Conservation (phyloP, 2,329 filamentous ascomycete species). For the Aureobasidium mangrovei region DNA sequence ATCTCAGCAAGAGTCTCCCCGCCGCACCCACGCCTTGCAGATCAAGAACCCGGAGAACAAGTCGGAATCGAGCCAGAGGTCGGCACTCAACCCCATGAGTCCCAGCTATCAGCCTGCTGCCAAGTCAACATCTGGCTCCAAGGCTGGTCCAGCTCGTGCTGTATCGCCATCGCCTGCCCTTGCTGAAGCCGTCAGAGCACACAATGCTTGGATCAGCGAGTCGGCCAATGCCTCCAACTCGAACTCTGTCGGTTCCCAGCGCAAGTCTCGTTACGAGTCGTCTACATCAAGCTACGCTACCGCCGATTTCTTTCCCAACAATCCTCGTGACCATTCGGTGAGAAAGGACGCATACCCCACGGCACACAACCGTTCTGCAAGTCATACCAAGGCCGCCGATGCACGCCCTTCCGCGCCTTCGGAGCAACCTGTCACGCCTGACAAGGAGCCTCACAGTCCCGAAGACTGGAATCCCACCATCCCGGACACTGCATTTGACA, state of each 20-base stretch:
- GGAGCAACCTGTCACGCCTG: conserved; percentile 17
- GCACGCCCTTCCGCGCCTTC: background rate
- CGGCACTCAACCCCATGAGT: conserved; percentile 31
- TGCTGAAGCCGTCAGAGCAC: conserved; percentile 13
- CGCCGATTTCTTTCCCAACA: conserved; percentile 32
- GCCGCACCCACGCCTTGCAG: conserved; percentile 25
- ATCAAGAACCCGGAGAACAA: conserved; percentile 27
- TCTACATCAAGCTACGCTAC: conserved; percentile 31
- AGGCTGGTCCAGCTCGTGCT: background rate
- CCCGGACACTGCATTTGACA: conserved; percentile 15
- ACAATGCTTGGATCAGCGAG: conserved; percentile 14
- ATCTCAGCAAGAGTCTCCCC: conserved; percentile 16
- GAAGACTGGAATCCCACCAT: conserved; percentile 19
- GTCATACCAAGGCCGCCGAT: conserved; percentile 1
- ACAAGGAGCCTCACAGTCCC: conserved; percentile 18
- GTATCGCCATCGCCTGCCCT: conserved; percentile 12
- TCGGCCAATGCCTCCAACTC: conserved; percentile 3
- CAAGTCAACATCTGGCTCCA: conserved; percentile 12
- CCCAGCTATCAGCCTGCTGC: conserved; percentile 29
- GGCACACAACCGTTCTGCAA: background rate
- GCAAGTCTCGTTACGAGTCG: conserved; percentile 18
- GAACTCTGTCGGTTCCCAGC: conserved; percentile 9
- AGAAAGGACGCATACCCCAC: conserved; percentile 24
- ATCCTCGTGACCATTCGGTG: conserved; percentile 29
- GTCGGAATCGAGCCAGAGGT: conserved; percentile 19